phyloP scores from a whole-genome alignment of 2,329 filamentous ascomycete genomes.

The Diaporthe sp. region DNA sequence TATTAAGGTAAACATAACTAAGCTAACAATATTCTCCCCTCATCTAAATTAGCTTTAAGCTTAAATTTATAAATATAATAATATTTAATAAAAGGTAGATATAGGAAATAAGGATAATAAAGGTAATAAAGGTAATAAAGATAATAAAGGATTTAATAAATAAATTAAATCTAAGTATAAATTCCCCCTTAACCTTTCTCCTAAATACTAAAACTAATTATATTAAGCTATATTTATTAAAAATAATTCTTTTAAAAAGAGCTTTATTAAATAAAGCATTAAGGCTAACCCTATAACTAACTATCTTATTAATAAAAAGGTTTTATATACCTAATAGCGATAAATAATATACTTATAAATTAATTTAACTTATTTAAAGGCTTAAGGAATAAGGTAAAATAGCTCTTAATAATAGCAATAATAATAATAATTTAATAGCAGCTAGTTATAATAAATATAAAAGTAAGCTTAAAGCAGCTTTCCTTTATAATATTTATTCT shows the following conservation, averaged over 20 bases:
- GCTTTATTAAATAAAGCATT: neutral
- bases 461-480: no score
- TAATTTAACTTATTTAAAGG: neutral
- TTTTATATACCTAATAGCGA: neutral
- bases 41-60: no score
- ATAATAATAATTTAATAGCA: neutral
- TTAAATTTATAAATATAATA: neutral
- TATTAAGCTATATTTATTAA: neutral
- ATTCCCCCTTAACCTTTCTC: neutral
- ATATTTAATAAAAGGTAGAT: no score
- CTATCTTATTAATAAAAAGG: neutral
- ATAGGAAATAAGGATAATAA: no score
- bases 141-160: neutral
- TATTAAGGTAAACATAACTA: no score
- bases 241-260: neutral
- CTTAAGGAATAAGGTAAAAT: fast-evolving
- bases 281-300: neutral
- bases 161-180: neutral
- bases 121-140: neutral
- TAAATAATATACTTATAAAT: neutral
- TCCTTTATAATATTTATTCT: no score
- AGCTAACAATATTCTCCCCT: fast-evolving
- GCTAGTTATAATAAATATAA: neutral
- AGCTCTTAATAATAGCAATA: no score
- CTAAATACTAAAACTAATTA: neutral